Evolutionary conservation across 129 eudicot species (phyloP).

Genomic region (Chrysanthemum seticuspe): DNA sequence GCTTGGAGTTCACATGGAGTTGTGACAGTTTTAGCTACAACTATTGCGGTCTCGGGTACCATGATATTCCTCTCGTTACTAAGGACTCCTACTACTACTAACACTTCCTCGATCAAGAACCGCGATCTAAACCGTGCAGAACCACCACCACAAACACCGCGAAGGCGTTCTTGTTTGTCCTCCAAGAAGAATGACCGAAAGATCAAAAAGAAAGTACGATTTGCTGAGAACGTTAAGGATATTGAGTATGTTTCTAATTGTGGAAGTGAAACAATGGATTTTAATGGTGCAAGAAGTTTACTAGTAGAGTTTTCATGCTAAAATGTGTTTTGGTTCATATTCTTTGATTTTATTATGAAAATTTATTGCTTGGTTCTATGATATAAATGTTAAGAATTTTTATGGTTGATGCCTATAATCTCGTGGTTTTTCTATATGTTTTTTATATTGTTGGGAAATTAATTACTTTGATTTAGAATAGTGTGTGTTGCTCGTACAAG

Average conservation of each 20-base stretch:
- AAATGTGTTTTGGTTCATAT: too few species aligned
- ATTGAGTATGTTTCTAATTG: slow-evolving; percentile 8
- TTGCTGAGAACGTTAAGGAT: slow-evolving; percentile 51
- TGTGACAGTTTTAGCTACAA: slow-evolving; percentile 48
- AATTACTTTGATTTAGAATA: too few species aligned
- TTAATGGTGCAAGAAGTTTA: background rate
- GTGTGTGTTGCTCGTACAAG: too few species aligned
- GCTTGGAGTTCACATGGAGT: slow-evolving; percentile 41
- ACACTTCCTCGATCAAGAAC: slow-evolving; percentile 15
- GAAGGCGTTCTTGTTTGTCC: slow-evolving; percentile 48
- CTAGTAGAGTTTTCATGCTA: too few species aligned
- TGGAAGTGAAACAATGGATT: background rate
- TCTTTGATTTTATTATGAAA: too few species aligned
- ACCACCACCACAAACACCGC: slow-evolving; percentile 7
- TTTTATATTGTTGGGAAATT: too few species aligned
- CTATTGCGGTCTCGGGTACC: slow-evolving; percentile 62
- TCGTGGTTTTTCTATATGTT: too few species aligned
- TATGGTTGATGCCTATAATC: too few species aligned
- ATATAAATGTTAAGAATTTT: too few species aligned
- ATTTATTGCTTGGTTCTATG: too few species aligned
- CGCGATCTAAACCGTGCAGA: background rate
- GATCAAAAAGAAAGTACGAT: slow-evolving; percentile 53
- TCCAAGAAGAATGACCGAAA: slow-evolving; percentile 37
- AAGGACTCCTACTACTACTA: background rate
- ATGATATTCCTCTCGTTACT: slow-evolving; percentile 42